Conservation (phyloP, 2,329 filamentous ascomycete species). For the Sarocladium strictum region DNA sequence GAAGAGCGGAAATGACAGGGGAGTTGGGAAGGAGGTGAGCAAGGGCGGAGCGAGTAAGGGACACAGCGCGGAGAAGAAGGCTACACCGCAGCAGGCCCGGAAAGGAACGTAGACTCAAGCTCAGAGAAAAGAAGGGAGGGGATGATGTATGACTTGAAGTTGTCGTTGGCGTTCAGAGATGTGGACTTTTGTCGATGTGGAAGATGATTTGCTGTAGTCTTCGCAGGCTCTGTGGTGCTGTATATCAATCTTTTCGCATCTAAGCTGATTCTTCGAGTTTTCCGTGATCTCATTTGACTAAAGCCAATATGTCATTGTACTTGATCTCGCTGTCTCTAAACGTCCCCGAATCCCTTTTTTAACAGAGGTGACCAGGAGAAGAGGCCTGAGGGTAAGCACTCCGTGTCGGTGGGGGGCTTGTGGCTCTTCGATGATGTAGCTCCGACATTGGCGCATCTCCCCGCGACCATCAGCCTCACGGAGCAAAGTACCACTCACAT, state of each 20-base stretch:
- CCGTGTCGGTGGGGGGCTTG: not conserved
- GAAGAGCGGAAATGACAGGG: conserved; percentile 26
- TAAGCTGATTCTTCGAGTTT: too few relatives aligned
- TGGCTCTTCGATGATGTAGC: not conserved
- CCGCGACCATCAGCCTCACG: not conserved
- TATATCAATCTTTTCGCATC: too few relatives aligned
- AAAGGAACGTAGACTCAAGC: not conserved
- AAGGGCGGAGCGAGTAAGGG: conserved; percentile 28
- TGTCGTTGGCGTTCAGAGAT: too few relatives aligned
- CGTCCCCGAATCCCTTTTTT: too few relatives aligned
- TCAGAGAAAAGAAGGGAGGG: not conserved
- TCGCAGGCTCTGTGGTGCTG: too few relatives aligned
- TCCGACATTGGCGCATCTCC: not conserved
- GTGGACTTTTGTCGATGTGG: too few relatives aligned
- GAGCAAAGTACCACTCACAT: not conserved
- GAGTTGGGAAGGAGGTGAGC: conserved; percentile 26
- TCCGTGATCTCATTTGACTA: too few relatives aligned
- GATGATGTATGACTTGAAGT: not conserved
- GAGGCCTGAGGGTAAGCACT: not conserved
- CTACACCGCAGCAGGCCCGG: conserved; percentile 7
- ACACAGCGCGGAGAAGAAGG: conserved; percentile 25
- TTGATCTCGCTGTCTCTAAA: not conserved
- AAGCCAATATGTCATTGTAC: too few relatives aligned
- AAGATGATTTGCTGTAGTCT: too few relatives aligned
- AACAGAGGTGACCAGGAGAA: too few relatives aligned